A percentile compares a stretch with the other conserved stretches of the same genome.
Evolutionary conservation across 768 basidiomycete species (phyloP).

Genomic region (Tylopilus sp.): DNA sequence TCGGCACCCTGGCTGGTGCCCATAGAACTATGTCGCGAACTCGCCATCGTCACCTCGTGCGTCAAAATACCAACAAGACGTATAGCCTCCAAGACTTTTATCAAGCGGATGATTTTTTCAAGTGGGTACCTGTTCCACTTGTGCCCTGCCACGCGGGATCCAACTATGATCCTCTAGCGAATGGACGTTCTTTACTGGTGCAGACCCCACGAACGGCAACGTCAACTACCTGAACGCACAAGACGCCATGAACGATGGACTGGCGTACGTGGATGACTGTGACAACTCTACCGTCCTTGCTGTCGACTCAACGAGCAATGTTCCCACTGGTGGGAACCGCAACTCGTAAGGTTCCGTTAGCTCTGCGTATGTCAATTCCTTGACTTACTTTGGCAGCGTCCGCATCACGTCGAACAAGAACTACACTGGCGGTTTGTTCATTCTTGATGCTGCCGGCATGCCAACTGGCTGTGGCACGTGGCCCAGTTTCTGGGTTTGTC

Average conservation of each 20-base stretch:
- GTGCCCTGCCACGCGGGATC: neutral
- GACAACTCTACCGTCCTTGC: slow-evolving; percentile 57
- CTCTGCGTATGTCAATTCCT: neutral
- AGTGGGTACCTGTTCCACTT: slow-evolving; percentile 37
- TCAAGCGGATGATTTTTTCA: slow-evolving; percentile 55
- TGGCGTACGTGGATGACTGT: slow-evolving; percentile 56
- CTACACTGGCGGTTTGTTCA: slow-evolving; percentile 67
- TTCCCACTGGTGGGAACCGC: slow-evolving; percentile 52
- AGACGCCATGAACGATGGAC: slow-evolving; percentile 47
- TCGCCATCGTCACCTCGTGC: slow-evolving; percentile 28
- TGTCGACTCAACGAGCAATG: slow-evolving; percentile 53
- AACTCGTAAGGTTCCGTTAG: slow-evolving; percentile 38
- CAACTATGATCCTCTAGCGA: slow-evolving; percentile 43
- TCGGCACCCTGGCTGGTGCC: slow-evolving; percentile 38
- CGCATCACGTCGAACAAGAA: slow-evolving; percentile 63
- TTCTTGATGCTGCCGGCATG: slow-evolving; percentile 69
- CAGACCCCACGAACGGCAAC: slow-evolving; percentile 68
- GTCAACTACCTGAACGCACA: slow-evolving; percentile 55
- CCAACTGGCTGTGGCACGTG: slow-evolving; percentile 65
- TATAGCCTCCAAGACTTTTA: slow-evolving; percentile 40
- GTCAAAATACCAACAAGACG: slow-evolving; percentile 21
- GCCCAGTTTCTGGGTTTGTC: slow-evolving; percentile 55
- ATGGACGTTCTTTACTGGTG: slow-evolving; percentile 61
- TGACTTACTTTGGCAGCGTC: slow-evolving; percentile 39
- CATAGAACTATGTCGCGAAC: slow-evolving; percentile 23